These are phyloP conservation scores for Megacollybia marginata DNA, from an alignment of 768 basidiomycete species.

Conservation along the genomic window DNA sequence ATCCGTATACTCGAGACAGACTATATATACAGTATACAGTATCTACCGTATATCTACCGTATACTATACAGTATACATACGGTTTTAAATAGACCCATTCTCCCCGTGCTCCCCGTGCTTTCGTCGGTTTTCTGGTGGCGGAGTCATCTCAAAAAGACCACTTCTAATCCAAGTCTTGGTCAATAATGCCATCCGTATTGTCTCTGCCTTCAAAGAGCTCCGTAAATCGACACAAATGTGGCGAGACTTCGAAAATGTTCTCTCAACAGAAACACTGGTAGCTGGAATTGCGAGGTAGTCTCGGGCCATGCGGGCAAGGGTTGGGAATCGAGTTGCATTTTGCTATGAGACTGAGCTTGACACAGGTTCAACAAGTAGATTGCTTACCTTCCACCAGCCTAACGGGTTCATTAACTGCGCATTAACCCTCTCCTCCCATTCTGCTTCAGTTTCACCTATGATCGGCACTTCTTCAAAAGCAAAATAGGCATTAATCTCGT, in stretches of 20 bases:
- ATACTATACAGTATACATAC: slow-evolving; percentile 13
- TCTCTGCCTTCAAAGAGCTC: slow-evolving; percentile 19
- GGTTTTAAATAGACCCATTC: background rate
- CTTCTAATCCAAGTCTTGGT: slow-evolving; percentile 22
- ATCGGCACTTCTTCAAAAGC: slow-evolving; percentile 7
- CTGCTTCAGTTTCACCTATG: background rate
- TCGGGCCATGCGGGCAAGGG: slow-evolving; percentile 19
- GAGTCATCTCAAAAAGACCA: slow-evolving; percentile 12
- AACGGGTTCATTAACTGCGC: slow-evolving; percentile 13
- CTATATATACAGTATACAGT: slow-evolving; percentile 15
- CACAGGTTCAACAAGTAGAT: background rate
- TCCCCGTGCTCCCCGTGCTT: slow-evolving; percentile 3
- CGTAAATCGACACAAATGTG: slow-evolving; percentile 21
- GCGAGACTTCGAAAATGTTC: slow-evolving; percentile 21
- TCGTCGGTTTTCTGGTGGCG: slow-evolving; percentile 2
- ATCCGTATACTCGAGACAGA: slow-evolving; percentile 11
- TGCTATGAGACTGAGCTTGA: slow-evolving; percentile 7
- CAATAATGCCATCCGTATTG: slow-evolving; percentile 17
- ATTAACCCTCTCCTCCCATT: slow-evolving; percentile 1
- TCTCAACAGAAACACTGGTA: slow-evolving; percentile 24
- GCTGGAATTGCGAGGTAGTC: slow-evolving; percentile 26
- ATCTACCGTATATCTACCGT: slow-evolving; percentile 8
- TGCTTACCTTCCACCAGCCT: slow-evolving; percentile 23
- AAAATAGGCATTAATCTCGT: slow-evolving; percentile 12
- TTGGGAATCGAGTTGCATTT: slow-evolving; percentile 17